Conservation (phyloP, 2,329 filamentous ascomycete species). For the Didymella pinodella region DNA sequence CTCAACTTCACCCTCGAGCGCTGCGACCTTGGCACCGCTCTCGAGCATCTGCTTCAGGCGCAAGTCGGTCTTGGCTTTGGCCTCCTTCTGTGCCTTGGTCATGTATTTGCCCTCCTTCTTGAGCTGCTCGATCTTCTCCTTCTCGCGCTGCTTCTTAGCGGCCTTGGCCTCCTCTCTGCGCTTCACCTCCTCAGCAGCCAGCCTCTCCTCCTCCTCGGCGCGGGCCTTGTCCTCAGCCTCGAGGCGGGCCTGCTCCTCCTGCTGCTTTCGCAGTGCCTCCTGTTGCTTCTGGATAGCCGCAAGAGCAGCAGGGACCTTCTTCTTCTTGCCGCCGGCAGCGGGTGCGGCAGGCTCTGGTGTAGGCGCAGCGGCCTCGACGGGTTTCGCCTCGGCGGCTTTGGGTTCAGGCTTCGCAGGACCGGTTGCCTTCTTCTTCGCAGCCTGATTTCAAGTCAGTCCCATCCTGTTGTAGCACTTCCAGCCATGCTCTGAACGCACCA, state of each 20-base stretch:
- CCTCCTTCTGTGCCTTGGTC: slow-evolving; percentile 85
- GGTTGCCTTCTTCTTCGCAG: slow-evolving; percentile 64
- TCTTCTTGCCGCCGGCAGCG: slow-evolving; percentile 73
- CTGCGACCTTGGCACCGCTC: slow-evolving; percentile 69
- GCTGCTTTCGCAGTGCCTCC: slow-evolving; percentile 71
- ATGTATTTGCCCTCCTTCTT: slow-evolving; percentile 89
- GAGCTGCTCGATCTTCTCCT: slow-evolving; percentile 83
- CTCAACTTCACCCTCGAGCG: slow-evolving; percentile 67
- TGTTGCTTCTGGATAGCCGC: slow-evolving; percentile 81
- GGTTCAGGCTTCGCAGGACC: slow-evolving; percentile 58
- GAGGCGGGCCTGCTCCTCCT: slow-evolving; percentile 69
- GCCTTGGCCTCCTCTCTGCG: slow-evolving; percentile 76
- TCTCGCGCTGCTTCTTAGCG: slow-evolving; percentile 84
- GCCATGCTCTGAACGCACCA: slow-evolving; percentile 66
- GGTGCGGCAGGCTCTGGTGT: slow-evolving; percentile 46
- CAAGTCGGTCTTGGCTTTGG: slow-evolving; percentile 78
- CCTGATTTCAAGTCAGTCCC: slow-evolving; percentile 42
- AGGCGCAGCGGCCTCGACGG: slow-evolving; percentile 41
- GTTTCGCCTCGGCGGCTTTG: slow-evolving; percentile 53
- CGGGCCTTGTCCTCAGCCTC: slow-evolving; percentile 70
- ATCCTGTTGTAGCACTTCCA: background rate
- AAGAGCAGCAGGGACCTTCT: slow-evolving; percentile 83
- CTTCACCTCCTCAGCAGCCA: slow-evolving; percentile 72
- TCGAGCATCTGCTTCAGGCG: slow-evolving; percentile 87
- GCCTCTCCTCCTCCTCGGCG: slow-evolving; percentile 70